phyloP scores from a whole-genome alignment of 2,329 filamentous ascomycete genomes.

The Fragosphaeria purpurea region DNA sequence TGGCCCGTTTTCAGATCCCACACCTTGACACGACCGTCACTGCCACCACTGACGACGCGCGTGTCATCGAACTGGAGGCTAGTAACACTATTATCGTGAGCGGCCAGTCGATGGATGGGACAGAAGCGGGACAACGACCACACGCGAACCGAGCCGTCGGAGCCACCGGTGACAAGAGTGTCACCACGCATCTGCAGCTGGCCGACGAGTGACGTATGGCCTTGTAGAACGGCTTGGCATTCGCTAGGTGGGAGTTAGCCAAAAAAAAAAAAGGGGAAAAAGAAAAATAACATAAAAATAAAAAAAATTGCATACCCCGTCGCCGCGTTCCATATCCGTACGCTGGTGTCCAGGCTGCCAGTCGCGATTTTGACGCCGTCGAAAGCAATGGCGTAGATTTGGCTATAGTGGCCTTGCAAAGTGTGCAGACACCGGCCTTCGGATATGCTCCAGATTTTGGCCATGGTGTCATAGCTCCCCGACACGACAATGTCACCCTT shows the following conservation, averaged over 20 bases:
- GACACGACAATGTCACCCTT: conserved; percentile 96
- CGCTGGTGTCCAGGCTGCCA: conserved; percentile 90
- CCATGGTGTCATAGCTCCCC: conserved; percentile 94
- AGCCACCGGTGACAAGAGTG: conserved; percentile 90
- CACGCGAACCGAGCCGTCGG: conserved; percentile 88
- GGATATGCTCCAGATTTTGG: conserved; percentile 95
- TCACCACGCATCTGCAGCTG: conserved; percentile 93
- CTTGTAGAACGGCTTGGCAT: conserved; percentile 85
- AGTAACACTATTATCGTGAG: conserved; percentile 96
- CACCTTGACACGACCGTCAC: conserved; percentile 95
- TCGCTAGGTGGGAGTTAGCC: conserved; percentile 38
- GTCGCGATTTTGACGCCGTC: conserved; percentile 90
- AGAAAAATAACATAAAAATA: conserved; percentile 15
- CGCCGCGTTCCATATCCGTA: conserved; percentile 89
- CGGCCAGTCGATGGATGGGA: conserved; percentile 86
- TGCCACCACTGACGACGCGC: conserved; percentile 88
- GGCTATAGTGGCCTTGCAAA: conserved; percentile 88
- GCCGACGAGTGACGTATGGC: conserved; percentile 92
- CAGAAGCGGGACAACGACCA: conserved; percentile 90
- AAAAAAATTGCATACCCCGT: conserved; percentile 55
- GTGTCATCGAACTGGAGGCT: conserved; percentile 96
- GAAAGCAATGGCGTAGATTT: conserved; percentile 98
- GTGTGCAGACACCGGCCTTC: conserved; percentile 88
- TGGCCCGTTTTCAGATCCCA: conserved; percentile 93
- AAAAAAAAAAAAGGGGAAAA: conserved; percentile 9